Evolutionary conservation across 1,284 basidiomycete genomes (phyloP).

Genomic region (Cronartium ribicola): DNA sequence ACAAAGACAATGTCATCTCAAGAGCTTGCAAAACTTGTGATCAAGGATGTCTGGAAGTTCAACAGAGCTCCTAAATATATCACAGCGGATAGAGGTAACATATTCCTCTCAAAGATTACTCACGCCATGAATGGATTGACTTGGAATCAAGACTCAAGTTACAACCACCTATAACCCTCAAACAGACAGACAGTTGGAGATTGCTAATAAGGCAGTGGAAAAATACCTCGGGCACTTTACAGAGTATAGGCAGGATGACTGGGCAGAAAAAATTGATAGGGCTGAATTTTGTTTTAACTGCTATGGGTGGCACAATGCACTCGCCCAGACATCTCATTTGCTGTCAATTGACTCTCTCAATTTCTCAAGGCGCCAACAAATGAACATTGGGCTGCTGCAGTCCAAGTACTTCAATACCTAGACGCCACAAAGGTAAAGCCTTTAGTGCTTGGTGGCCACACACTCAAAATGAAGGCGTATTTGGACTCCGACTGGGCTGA

Average conservation of each 20-base stretch:
- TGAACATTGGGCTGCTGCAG: slow-evolving; percentile 8
- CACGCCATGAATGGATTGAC: neutral
- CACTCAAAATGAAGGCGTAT: neutral
- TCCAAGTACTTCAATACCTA: slow-evolving; percentile 4
- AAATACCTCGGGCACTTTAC: too few species aligned
- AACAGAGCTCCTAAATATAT: neutral
- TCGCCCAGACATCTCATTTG: slow-evolving; percentile 3
- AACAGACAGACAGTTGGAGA: too few species aligned
- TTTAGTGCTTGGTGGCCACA: neutral
- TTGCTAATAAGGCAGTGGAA: too few species aligned
- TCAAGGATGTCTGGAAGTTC: neutral
- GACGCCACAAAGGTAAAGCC: neutral
- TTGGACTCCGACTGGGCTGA: slow-evolving; percentile 22
- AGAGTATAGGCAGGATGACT: too few species aligned
- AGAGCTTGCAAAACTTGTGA: neutral
- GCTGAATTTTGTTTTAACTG: neutral
- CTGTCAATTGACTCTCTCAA: slow-evolving; percentile 7
- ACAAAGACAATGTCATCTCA: neutral
- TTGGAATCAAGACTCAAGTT: neutral
- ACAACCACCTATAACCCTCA: too few species aligned
- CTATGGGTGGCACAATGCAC: slow-evolving; percentile 11
- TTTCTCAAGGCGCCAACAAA: neutral
- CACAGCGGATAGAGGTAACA: neutral
- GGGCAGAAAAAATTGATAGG: too few species aligned
- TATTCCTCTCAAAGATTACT: neutral